Base-by-base conservation (phyloP, 1,284 basidiomycete species). In the Papiliotrema laurentii region DNA sequence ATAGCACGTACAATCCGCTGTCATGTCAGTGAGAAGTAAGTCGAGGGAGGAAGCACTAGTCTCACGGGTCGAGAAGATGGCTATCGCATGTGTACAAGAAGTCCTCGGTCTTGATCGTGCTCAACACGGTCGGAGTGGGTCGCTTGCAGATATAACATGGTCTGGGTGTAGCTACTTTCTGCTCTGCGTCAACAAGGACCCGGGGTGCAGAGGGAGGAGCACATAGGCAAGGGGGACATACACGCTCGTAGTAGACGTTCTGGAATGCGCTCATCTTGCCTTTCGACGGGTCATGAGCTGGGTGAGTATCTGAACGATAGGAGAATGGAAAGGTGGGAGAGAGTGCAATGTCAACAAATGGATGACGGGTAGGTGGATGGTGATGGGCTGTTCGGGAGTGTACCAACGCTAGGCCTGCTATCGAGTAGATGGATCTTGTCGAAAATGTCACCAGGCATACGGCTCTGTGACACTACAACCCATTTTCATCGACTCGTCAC, bases 211-310 rank as follows among this genome's bases (percentile, higher is more conserved):
- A 11, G n/a, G 13, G 14, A 21, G 5, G 13, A 26, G 18, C 14
- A 26, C 13, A 16, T 11, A 10, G 14, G 22, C 21, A 5, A 26
- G 18, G 14, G 21, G 18, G 22, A 56, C 63, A 41, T 36, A 68
- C 69, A 10, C 72, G 59, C 43, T 71, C 64, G 35, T 74, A 74
- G 60, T 74, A 74, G 30, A 73, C 47, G 51, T 74, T 74, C 53
- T 66, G 64, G 5, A 71, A 47, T 13, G 52, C n/a, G n/a, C n/a
- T n/a, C n/a, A n/a, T n/a, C n/a, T n/a, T n/a, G n/a, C n/a, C n/a
- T n/a, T n/a, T n/a, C n/a, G n/a, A n/a, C n/a, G n/a, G n/a, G n/a
- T n/a, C n/a, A n/a, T n/a, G n/a, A n/a, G n/a, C n/a, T n/a, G n/a
- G n/a, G n/a, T n/a, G n/a, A n/a, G n/a, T n/a, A n/a, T n/a, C n/a